These are phyloP conservation scores for Scalesia atractyloides DNA, from an alignment of 129 eudicot species.

Conservation along the genomic window DNA sequence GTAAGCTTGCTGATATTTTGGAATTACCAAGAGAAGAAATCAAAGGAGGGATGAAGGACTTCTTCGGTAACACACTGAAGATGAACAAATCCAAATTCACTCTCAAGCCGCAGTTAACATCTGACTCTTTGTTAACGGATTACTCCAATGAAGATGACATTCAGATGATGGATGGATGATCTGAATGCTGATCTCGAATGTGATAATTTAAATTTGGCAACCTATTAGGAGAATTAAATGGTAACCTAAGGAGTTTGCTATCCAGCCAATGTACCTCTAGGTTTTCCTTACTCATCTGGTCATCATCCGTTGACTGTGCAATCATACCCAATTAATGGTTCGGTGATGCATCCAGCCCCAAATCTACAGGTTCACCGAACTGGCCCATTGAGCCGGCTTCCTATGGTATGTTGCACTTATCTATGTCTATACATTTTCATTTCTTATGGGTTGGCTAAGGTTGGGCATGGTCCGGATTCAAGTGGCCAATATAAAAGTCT, in stretches of 20 bases:
- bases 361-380: too few relatives aligned
- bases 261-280: too few relatives aligned
- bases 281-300: too few relatives aligned
- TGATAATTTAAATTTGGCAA: conserved; percentile 48
- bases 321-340: too few relatives aligned
- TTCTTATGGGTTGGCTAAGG: too few relatives aligned
- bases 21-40: conserved; percentile 37
- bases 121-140: conserved; percentile 17
- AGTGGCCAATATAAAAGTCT: too few relatives aligned
- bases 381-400: too few relatives aligned
- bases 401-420: too few relatives aligned
- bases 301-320: too few relatives aligned
- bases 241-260: background rate
- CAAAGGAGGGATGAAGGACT: conserved; percentile 40
- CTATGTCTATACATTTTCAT: too few relatives aligned
- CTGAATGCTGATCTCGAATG: conserved; percentile 21
- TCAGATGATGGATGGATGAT: conserved; percentile 17
- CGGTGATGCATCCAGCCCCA: too few relatives aligned
- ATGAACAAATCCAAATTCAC: conserved; percentile 29
- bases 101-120: conserved; percentile 16
- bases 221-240: conserved; percentile 69
- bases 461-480: too few relatives aligned
- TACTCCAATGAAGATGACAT: conserved; percentile 36
- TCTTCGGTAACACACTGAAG: conserved; percentile 50
- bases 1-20: conserved; percentile 54